Evolutionary conservation across 768 basidiomycete genomes (phyloP).

Genomic region (Leccinum rimulosum): DNA sequence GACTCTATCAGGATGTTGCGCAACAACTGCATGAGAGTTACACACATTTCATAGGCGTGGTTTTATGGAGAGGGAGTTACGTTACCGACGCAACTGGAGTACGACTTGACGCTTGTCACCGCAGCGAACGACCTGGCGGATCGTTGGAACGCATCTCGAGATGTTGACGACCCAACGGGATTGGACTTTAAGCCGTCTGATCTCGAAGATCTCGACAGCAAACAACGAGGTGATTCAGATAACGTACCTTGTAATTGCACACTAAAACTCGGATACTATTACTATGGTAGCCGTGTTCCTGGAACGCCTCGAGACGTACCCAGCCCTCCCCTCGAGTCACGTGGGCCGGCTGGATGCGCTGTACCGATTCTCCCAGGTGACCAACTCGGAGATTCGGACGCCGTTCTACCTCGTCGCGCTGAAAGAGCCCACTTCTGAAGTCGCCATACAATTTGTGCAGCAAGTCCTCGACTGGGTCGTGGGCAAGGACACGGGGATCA

Average conservation of each 20-base stretch:
- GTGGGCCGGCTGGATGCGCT: constrained; percentile 41
- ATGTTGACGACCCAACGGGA: constrained; percentile 29
- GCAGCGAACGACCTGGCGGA: constrained; percentile 52
- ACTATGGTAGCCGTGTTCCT: constrained; percentile 50
- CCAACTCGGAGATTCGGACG: constrained; percentile 52
- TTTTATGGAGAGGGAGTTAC: constrained; percentile 52
- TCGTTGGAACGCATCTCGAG: constrained; percentile 49
- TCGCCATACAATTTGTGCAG: constrained; percentile 33
- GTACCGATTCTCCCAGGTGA: constrained; percentile 41
- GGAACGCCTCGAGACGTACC: constrained; percentile 44
- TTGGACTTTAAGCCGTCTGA: constrained; percentile 46
- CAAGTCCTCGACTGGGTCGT: constrained; percentile 46
- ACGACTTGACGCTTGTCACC: constrained; percentile 52
- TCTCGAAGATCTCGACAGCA: constrained; percentile 44
- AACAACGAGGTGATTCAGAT: constrained; percentile 43
- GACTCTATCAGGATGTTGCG: background rate
- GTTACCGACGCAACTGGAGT: constrained; percentile 48
- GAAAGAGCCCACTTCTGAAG: constrained; percentile 32
- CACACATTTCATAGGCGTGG: constrained; percentile 41
- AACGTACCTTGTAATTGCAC: background rate
- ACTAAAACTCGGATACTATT: background rate
- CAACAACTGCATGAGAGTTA: background rate
- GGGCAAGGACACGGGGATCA: constrained; percentile 38
- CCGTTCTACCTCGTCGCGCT: constrained; percentile 53
- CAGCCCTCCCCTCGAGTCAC: constrained; percentile 42